A percentile compares a stretch with the other conserved stretches of the same genome.
Evolutionary conservation across 768 basidiomycete genomes (phyloP).

Genomic region (Lentinula edodes): DNA sequence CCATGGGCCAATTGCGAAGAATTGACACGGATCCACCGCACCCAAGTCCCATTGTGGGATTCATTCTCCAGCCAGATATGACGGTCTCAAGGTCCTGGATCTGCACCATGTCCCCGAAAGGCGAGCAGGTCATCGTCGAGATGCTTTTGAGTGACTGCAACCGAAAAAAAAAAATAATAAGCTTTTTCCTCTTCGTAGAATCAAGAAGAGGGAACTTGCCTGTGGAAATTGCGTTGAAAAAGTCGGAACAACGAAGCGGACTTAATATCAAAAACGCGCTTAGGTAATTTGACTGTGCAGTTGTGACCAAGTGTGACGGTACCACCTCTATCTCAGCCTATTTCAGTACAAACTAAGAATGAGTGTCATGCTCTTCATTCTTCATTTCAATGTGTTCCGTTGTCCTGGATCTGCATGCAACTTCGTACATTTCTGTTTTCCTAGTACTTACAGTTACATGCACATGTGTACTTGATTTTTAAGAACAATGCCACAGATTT

Average conservation of each 20-base stretch:
- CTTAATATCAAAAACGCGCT: neutral
- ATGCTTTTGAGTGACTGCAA: slow-evolving; percentile 77
- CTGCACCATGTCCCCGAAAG: slow-evolving; percentile 55
- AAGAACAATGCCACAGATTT: slow-evolving; percentile 5
- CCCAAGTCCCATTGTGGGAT: slow-evolving; percentile 75
- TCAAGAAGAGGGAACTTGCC: neutral
- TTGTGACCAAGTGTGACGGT: neutral
- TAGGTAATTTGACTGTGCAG: neutral
- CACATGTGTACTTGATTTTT: neutral
- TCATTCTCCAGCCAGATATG: slow-evolving; percentile 70
- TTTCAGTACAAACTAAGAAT: too few species aligned
- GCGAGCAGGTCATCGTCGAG: slow-evolving; percentile 81
- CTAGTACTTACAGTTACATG: slow-evolving; percentile 2
- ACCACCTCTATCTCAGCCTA: too few species aligned
- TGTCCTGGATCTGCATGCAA: neutral
- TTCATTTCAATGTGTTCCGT: neutral
- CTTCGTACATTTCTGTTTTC: slow-evolving; percentile 3
- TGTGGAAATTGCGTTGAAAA: neutral
- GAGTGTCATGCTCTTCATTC: too few species aligned
- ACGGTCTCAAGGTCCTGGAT: slow-evolving; percentile 91
- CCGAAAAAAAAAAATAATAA: neutral
- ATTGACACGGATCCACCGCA: slow-evolving; percentile 58
- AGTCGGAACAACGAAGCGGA: neutral
- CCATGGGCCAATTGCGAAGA: slow-evolving; percentile 68
- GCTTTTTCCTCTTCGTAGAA: neutral